Conservation (phyloP, 2,329 filamentous ascomycete species). For the Sporothrix variecibatus region DNA sequence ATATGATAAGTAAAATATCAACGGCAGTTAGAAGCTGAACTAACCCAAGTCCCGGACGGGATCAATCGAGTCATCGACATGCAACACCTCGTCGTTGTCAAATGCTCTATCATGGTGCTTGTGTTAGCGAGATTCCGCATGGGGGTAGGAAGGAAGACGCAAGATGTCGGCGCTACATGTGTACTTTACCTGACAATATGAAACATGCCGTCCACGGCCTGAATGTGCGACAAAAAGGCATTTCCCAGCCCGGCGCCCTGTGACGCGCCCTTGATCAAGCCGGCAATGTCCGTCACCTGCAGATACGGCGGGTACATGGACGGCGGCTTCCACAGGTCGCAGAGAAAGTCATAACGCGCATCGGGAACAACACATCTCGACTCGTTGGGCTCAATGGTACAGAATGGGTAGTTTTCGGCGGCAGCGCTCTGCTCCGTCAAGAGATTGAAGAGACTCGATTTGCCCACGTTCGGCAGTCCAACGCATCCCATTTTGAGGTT, state of each 20-base stretch:
- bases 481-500: slow-evolving; percentile 52
- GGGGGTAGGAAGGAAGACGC: background rate
- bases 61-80: slow-evolving; percentile 51
- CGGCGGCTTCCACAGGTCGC: slow-evolving; percentile 49
- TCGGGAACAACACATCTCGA: slow-evolving; percentile 49
- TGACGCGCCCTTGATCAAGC: slow-evolving; percentile 48
- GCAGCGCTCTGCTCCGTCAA: slow-evolving; percentile 49
- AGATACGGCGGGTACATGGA: slow-evolving; percentile 49
- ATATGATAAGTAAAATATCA: background rate
- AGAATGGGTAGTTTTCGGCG: slow-evolving; percentile 50
- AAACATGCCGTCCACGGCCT: slow-evolving; percentile 50
- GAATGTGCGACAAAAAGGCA: slow-evolving; percentile 49
- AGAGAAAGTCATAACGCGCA: slow-evolving; percentile 48
- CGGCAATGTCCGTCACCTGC: slow-evolving; percentile 50
- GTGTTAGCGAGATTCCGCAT: background rate
- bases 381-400: slow-evolving; percentile 51
- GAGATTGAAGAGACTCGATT: slow-evolving; percentile 49
- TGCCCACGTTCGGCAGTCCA: slow-evolving; percentile 49
- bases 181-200: slow-evolving; percentile 49
- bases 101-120: slow-evolving; percentile 43
- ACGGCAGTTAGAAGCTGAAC: slow-evolving; percentile 28
- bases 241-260: slow-evolving; percentile 49
- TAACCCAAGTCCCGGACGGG: slow-evolving; percentile 46
- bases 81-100: slow-evolving; percentile 48
- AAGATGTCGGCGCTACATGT: no score